Conservation (phyloP, 2,329 filamentous ascomycete species). For the Clonostachys sp. region DNA sequence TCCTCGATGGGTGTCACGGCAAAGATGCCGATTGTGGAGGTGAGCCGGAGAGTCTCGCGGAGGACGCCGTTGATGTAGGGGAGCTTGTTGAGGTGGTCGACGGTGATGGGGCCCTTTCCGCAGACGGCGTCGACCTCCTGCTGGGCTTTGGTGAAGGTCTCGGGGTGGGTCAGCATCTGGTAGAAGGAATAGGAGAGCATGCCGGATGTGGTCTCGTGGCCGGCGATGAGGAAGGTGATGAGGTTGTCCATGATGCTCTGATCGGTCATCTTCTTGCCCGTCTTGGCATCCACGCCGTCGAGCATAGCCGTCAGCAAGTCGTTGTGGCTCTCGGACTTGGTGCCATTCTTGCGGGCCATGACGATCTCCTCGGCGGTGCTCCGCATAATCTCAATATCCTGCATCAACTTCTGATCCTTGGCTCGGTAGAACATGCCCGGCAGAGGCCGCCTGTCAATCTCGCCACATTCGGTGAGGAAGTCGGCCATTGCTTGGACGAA, state of each 20-base stretch:
- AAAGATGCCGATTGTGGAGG: constrained; percentile 14
- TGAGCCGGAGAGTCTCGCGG: constrained; percentile 41
- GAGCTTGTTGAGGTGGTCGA: constrained; percentile 56
- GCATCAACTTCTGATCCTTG: constrained; percentile 15
- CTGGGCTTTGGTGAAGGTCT: constrained; percentile 49
- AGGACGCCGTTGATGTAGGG: constrained; percentile 60
- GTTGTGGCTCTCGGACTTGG: constrained; percentile 44
- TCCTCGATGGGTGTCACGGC: constrained; percentile 18
- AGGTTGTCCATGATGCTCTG: constrained; percentile 60
- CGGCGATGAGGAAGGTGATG: constrained; percentile 61
- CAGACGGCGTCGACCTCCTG: constrained; percentile 58
- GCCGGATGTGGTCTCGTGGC: constrained; percentile 63
- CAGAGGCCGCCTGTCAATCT: constrained; percentile 17
- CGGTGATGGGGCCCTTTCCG: constrained; percentile 46
- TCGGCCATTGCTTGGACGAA: constrained; percentile 62
- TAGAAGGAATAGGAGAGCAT: constrained; percentile 56
- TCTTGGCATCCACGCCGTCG: constrained; percentile 56
- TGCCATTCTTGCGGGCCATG: constrained; percentile 41
- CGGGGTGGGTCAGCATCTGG: constrained; percentile 53
- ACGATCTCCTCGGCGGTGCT: constrained; percentile 43
- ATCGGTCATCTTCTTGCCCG: constrained; percentile 55
- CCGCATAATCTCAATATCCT: constrained; percentile 36
- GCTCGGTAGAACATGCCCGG: neutral
- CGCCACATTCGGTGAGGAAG: constrained; percentile 50
- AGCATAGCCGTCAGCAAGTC: constrained; percentile 67